Evolutionary conservation across 495 filamentous ascomycete species (phyloP).

Genomic region (Aspergillus incahuasiensis): DNA sequence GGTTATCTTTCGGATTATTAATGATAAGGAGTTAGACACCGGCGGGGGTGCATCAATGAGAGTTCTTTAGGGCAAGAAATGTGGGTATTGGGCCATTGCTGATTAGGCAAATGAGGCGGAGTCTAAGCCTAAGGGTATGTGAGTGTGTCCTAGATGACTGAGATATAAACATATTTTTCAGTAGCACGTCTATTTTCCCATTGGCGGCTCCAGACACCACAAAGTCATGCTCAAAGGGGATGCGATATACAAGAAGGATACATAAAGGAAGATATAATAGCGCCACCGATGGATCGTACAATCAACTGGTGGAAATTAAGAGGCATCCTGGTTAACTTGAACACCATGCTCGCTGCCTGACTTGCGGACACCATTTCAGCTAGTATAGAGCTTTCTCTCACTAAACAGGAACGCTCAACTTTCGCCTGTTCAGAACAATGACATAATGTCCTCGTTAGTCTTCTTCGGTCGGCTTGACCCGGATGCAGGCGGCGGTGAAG

Average conservation of each 20-base stretch:
- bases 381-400: neutral
- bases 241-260: constrained; percentile 8
- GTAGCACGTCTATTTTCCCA: constrained; percentile 7
- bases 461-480: constrained; percentile 45
- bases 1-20: neutral
- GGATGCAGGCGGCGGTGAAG: constrained; percentile 21
- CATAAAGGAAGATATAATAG: constrained; percentile 1
- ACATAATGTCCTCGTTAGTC: constrained; percentile 84
- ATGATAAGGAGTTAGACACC: neutral
- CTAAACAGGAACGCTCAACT: neutral
- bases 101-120: neutral
- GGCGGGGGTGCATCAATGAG: neutral
- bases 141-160: neutral
- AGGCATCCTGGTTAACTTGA: constrained; percentile 4
- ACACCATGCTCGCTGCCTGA: neutral
- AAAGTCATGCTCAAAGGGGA: constrained; percentile 1
- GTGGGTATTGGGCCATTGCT: neutral
- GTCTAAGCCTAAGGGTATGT: no score
- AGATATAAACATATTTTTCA: neutral
- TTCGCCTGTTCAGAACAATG: constrained; percentile 61
- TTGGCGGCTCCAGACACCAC: constrained; percentile 4
- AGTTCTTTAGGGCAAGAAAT: neutral
- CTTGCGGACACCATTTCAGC: constrained; percentile 1
- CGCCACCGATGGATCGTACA: constrained; percentile 1
- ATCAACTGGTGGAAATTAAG: constrained; percentile 9